Evolutionary conservation across 805 yeast species (phyloP).

Genomic region (Myxozyma neglecta): DNA sequence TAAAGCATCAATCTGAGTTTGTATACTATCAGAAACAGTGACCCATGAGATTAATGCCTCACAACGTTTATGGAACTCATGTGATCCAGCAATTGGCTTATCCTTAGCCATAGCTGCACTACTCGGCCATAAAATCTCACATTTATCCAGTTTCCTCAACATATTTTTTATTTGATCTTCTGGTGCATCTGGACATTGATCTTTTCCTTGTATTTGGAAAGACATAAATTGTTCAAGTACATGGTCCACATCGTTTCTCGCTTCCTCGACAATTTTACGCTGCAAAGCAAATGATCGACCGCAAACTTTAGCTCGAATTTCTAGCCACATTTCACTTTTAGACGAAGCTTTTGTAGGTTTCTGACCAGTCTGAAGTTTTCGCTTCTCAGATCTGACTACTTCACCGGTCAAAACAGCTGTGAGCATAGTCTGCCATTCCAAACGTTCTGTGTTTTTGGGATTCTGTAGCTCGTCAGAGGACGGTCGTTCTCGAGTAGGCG

Average conservation of each 20-base stretch:
- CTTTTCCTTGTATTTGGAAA: slow-evolving; percentile 56
- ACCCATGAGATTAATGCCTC: slow-evolving; percentile 86
- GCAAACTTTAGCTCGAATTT: slow-evolving; percentile 75
- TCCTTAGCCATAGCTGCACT: slow-evolving; percentile 74
- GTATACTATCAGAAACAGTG: slow-evolving; percentile 68
- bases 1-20: slow-evolving; percentile 59
- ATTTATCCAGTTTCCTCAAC: slow-evolving; percentile 60
- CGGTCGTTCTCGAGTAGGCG: slow-evolving; percentile 26
- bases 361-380: slow-evolving; percentile 53
- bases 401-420: slow-evolving; percentile 91
- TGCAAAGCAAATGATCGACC: slow-evolving; percentile 83
- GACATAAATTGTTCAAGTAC: slow-evolving; percentile 66
- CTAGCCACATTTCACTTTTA: slow-evolving; percentile 78
- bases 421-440: slow-evolving; percentile 96
- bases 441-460: slow-evolving; percentile 57
- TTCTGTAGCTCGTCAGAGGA: slow-evolving; percentile 35
- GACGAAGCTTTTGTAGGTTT: slow-evolving; percentile 48
- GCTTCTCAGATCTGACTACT: slow-evolving; percentile 84
- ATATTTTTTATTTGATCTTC: slow-evolving; percentile 55
- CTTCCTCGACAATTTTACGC: slow-evolving; percentile 60
- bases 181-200: slow-evolving; percentile 32
- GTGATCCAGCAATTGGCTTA: slow-evolving; percentile 66
- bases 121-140: slow-evolving; percentile 78
- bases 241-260: slow-evolving; percentile 71
- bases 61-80: slow-evolving; percentile 62